Evolutionary conservation across 2,329 filamentous ascomycete genomes (phyloP).

Genomic region (Colletotrichum sp.): DNA sequence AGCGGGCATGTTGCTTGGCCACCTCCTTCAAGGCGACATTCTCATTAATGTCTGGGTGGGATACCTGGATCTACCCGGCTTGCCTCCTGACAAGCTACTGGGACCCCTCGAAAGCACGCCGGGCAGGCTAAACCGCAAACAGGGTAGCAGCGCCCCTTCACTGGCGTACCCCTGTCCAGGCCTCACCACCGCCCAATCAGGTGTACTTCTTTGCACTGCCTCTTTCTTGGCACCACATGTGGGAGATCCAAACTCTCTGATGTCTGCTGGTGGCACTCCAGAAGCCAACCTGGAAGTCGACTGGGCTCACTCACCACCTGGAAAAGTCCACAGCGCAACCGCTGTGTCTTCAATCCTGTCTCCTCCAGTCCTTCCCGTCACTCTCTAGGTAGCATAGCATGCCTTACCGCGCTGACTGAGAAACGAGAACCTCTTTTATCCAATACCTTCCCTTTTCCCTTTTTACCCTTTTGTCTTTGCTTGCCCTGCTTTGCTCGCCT

Average conservation of each 20-base stretch:
- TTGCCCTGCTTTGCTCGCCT: not conserved
- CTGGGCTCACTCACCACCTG: not conserved
- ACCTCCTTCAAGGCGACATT: not conserved
- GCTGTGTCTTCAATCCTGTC: not conserved
- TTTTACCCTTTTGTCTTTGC: not conserved
- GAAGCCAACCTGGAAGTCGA: not conserved
- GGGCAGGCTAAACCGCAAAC: constrained; percentile 1
- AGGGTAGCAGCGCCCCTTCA: not conserved
- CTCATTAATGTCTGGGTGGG: too few species aligned
- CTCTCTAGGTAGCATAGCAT: not conserved
- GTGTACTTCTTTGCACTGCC: constrained; percentile 22
- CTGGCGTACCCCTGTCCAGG: constrained; percentile 2
- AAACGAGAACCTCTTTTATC: not conserved
- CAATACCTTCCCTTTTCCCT: not conserved
- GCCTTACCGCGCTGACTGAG: not conserved
- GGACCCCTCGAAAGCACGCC: constrained; percentile 5
- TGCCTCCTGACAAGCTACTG: constrained; percentile 17
- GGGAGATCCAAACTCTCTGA: constrained; percentile 20
- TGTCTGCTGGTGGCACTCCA: not conserved
- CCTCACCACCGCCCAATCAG: not conserved
- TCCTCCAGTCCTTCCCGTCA: not conserved
- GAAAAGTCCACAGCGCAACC: not conserved
- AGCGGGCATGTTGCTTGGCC: not conserved
- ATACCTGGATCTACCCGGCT: constrained; percentile 2
- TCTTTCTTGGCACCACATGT: constrained; percentile 22